Percentiles rank a stretch among this genome's conserved stretches.
These are phyloP conservation scores for Starmerella cellae DNA, from an alignment of 805 yeast genomes.

Conservation along the genomic window DNA sequence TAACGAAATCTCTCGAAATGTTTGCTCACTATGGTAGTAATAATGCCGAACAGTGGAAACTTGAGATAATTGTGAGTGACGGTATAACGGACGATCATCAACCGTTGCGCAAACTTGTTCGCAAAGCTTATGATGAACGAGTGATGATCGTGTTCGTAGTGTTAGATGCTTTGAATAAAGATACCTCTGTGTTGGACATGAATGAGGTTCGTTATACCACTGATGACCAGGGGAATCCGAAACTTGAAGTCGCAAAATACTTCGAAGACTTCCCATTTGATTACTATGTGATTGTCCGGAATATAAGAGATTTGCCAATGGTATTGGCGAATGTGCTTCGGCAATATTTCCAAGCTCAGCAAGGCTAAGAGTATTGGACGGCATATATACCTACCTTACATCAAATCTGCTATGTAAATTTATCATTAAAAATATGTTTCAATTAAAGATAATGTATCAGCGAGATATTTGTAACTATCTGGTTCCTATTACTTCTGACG, in stretches of 20 bases:
- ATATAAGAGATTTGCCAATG: conserved; percentile 79
- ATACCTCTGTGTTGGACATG: conserved; percentile 79
- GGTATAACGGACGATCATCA: conserved; percentile 96
- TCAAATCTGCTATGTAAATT: no score
- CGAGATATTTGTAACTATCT: no score
- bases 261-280: conserved; percentile 94
- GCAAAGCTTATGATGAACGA: conserved; percentile 81
- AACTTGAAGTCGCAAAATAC: conserved; percentile 66
- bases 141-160: conserved; percentile 92
- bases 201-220: conserved; percentile 76
- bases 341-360: conserved; percentile 53
- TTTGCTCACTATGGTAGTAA: conserved; percentile 50
- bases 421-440: no score
- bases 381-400: no score
- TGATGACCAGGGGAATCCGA: conserved; percentile 48
- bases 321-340: conserved; percentile 80
- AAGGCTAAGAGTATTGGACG: no score
- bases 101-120: conserved; percentile 64
- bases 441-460: no score
- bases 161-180: conserved; percentile 67
- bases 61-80: conserved; percentile 84
- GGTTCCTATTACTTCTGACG: conserved; percentile 40
- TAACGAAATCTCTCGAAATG: conserved; percentile 55
- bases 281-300: conserved; percentile 83
- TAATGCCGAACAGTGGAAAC: conserved; percentile 57